These are phyloP conservation scores for Ascosphaera apis DNA, from an alignment of 2,329 filamentous ascomycete genomes.

Conservation along the genomic window DNA sequence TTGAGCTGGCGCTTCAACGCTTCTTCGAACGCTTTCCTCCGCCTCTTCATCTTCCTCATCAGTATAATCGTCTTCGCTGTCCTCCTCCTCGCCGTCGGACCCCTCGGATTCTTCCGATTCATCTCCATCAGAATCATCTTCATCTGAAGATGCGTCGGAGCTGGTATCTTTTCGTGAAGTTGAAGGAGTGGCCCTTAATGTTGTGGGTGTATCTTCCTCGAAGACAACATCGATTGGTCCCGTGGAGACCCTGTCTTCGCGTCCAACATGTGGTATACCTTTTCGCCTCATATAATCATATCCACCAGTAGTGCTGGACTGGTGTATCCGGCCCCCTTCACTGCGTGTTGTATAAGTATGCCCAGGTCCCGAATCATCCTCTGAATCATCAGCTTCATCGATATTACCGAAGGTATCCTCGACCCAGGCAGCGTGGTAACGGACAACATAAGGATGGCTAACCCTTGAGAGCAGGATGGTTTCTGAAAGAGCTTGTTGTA, in stretches of 20 bases:
- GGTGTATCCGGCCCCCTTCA: constrained; percentile 5
- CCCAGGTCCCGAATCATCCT: constrained; percentile 7
- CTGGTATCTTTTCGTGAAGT: no score
- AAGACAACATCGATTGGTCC: constrained; percentile 13
- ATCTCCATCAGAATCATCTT: constrained; percentile 17
- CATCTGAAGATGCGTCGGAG: constrained; percentile 6
- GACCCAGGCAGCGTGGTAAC: constrained; percentile 91
- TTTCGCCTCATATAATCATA: constrained; percentile 86
- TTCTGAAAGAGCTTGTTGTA: constrained; percentile 48
- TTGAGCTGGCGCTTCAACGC: no score
- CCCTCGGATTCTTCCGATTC: no score
- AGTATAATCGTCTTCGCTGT: constrained; percentile 13
- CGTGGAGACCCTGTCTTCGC: constrained; percentile 58
- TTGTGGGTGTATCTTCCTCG: background rate
- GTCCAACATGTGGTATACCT: no score
- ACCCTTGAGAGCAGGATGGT: constrained; percentile 78
- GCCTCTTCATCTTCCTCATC: constrained; percentile 13
- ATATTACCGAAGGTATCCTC: constrained; percentile 35
- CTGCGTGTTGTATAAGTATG: constrained; percentile 8
- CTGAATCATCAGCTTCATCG: constrained; percentile 27
- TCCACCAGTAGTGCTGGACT: constrained; percentile 41
- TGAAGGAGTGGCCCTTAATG: no score
- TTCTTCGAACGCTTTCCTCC: no score
- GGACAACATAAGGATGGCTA: constrained; percentile 68
- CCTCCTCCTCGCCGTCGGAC: constrained; percentile 26